Conservation (phyloP, 1,139 yeast species). For the Blastobotrys persicus region DNA sequence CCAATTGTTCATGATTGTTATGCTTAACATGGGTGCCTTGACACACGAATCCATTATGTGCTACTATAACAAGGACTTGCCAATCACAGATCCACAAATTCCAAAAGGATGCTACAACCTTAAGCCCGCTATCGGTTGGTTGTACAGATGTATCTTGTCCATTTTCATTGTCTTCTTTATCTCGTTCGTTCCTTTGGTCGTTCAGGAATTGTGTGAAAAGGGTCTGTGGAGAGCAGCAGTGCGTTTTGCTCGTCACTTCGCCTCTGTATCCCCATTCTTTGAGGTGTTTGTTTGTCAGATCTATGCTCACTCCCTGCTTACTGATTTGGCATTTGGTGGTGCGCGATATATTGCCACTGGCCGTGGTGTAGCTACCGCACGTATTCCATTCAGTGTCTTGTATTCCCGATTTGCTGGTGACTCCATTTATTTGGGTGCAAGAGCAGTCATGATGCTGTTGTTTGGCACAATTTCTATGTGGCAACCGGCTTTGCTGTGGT, state of each 20-base stretch:
- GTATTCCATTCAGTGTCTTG: slow-evolving; percentile 57
- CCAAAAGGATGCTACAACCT: slow-evolving; percentile 78
- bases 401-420: slow-evolving; percentile 63
- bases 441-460: slow-evolving; percentile 53
- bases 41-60: slow-evolving; percentile 59
- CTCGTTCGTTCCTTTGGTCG: slow-evolving; percentile 72
- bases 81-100: slow-evolving; percentile 54
- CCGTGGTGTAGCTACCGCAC: slow-evolving; percentile 74
- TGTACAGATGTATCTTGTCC: slow-evolving; percentile 73
- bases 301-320: slow-evolving; percentile 66
- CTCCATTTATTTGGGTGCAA: slow-evolving; percentile 65
- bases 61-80: slow-evolving; percentile 50
- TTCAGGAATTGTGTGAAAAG: slow-evolving; percentile 77
- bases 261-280: slow-evolving; percentile 76
- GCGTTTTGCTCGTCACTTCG: slow-evolving; percentile 60
- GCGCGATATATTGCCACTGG: slow-evolving; percentile 85
- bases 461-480: slow-evolving; percentile 70
- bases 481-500: slow-evolving; percentile 79
- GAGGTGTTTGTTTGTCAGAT: slow-evolving; percentile 87
- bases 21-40: slow-evolving; percentile 67
- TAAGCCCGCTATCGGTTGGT: slow-evolving; percentile 76
- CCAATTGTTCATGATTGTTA: slow-evolving; percentile 64
- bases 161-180: slow-evolving; percentile 81
- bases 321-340: slow-evolving; percentile 75
- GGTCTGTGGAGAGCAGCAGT: slow-evolving; percentile 63